Base-by-base conservation (phyloP, 1,284 basidiomycete genomes). In the Athelia psychrophila region DNA sequence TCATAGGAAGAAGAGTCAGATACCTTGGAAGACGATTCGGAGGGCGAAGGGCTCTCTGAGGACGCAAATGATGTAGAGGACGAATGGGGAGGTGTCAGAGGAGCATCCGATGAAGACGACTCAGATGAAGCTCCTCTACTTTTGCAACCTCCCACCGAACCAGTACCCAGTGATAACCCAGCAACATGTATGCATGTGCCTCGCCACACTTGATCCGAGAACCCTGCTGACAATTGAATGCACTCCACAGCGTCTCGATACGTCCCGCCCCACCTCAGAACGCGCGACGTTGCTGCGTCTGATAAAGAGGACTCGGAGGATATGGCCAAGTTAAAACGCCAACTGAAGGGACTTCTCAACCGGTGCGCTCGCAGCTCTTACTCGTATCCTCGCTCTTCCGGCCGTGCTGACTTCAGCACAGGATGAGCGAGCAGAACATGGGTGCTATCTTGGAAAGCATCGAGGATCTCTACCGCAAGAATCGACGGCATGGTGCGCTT, bases 391-490 rank as follows among this genome's bases (percentile, higher is more conserved):
- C 27, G 8, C 6, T 13, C 19, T 51, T 33, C 23, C 46, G 42
- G 53, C 36, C 48, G n/a, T 42, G 52, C 15, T 49, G 18, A 38
- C 51, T 15, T 50, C 18, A 27, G 5, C 48, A 32, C 56, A 93
- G 92, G 58, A 77, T 95, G 83, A 92, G 88, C 60, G 95, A 98
- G 67, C 90, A 88, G 66, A 98, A 98, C 61, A 86, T 98, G 53
- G 80, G 83, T 9, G 79, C 82, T 0, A 93, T 98, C 44, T 64
- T 98, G 6, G 81, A 84, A 45, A 82, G 84, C 45, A 76, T 96
- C 24, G 91, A 96, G 61, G 81, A 80, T 3, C 67, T 94, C 8
- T 98, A 96, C 65, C 77, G 88, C 51, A 81, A 84, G 38, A 72
- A 95, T 67, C 77, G 89, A 36, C 81, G 96, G 51, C 88, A 95